Conservation (phyloP, 164 flowering plant genomes). For the Chimonanthus praecox region DNA sequence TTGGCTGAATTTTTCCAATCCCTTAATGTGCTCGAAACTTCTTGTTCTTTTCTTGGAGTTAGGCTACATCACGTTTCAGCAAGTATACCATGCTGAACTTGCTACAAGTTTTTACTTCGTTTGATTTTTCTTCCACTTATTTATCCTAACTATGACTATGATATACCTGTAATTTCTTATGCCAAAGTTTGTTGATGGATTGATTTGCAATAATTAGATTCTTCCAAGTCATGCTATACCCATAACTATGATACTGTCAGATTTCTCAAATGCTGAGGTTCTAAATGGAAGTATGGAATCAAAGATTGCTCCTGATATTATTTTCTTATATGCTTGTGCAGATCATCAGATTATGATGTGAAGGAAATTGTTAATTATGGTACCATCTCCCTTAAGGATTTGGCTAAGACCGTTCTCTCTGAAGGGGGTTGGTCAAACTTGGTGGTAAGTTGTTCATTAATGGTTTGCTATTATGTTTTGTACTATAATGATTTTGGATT, state of each 20-base stretch:
- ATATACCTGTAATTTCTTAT: too few relatives aligned
- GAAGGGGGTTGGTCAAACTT: conserved; percentile 75
- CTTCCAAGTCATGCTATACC: too few relatives aligned
- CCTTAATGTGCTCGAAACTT: too few relatives aligned
- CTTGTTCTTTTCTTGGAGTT: too few relatives aligned
- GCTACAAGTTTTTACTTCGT: too few relatives aligned
- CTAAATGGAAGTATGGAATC: background rate
- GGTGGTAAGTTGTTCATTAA: conserved; percentile 42
- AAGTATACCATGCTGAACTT: too few relatives aligned
- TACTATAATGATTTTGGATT: background rate
- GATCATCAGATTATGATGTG: conserved; percentile 19
- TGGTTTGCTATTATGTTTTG: background rate
- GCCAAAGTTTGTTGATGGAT: too few relatives aligned
- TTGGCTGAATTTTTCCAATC: too few relatives aligned
- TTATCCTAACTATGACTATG: too few relatives aligned
- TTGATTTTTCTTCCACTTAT: too few relatives aligned
- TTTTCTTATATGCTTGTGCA: conserved; percentile 8
- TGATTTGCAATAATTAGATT: too few relatives aligned
- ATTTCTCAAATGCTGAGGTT: background rate
- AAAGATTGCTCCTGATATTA: background rate
- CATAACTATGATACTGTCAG: background rate
- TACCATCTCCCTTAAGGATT: conserved; percentile 56
- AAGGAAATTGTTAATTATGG: conserved; percentile 54
- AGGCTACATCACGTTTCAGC: too few relatives aligned
- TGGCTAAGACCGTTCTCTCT: conserved; percentile 56